Percentiles rank a stretch among this genome's conserved stretches.
These are phyloP conservation scores for Amniculicola lignicola DNA, from an alignment of 495 filamentous ascomycete species.

Conservation along the genomic window DNA sequence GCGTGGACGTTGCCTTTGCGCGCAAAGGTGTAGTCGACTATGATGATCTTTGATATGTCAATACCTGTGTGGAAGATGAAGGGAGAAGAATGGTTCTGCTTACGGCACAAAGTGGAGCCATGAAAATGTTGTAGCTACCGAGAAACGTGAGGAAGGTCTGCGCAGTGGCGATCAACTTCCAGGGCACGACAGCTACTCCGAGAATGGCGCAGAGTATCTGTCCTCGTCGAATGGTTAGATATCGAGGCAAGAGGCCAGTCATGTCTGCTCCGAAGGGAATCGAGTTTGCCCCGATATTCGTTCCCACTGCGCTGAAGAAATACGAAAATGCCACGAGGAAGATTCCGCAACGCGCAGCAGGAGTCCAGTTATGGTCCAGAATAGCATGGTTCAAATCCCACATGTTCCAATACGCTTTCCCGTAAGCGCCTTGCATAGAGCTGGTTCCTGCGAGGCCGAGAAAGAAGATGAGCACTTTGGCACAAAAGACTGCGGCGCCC, in stretches of 20 bases:
- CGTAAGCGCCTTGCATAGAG: constrained; percentile 7
- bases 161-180: constrained; percentile 40
- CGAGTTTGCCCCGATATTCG: constrained; percentile 30
- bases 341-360: constrained; percentile 8
- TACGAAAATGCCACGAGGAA: constrained; percentile 13
- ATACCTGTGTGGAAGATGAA: not conserved
- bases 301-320: constrained; percentile 15
- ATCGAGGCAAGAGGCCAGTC: constrained; percentile 37
- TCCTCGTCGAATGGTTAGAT: constrained; percentile 39
- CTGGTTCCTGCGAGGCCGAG: constrained; percentile 8
- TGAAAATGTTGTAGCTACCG: constrained; percentile 40
- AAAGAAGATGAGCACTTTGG: constrained; percentile 17
- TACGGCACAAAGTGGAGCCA: constrained; percentile 31
- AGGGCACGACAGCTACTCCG: constrained; percentile 41
- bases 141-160: constrained; percentile 41
- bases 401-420: constrained; percentile 23
- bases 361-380: constrained; percentile 20
- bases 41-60: constrained; percentile 19
- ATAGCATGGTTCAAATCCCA: constrained; percentile 24
- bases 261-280: constrained; percentile 42
- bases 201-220: constrained; percentile 40
- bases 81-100: not conserved
- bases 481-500: constrained; percentile 6
- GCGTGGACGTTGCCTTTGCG: constrained; percentile 37
- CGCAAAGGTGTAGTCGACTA: constrained; percentile 42